Conservation (phyloP, 192 early-diverging fungal genomes). For the Kickxella alabastrina region DNA sequence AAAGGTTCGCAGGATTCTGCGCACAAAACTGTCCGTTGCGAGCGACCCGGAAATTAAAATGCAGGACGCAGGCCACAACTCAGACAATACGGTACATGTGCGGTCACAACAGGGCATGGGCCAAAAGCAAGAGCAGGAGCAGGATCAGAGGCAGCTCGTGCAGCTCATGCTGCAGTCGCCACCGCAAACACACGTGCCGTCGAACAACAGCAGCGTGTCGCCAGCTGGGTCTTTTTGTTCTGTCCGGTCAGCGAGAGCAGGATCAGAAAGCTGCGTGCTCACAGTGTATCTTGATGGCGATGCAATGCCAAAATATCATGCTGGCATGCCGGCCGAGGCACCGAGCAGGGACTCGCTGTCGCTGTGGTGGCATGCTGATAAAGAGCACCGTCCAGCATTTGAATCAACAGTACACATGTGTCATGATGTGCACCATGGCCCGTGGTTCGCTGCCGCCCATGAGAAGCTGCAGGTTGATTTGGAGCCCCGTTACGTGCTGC, state of each 20-base stretch:
- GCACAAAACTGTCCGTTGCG: constrained; percentile 8
- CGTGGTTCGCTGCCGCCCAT: constrained; percentile 35
- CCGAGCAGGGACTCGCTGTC: constrained; percentile 21
- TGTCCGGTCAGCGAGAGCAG: neutral
- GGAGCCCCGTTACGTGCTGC: constrained; percentile 21
- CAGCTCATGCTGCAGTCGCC: constrained; percentile 19
- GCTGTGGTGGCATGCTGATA: constrained; percentile 28
- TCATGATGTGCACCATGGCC: constrained; percentile 20
- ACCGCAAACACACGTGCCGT: constrained; percentile 22
- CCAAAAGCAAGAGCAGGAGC: neutral
- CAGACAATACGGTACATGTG: neutral
- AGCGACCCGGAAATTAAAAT: neutral
- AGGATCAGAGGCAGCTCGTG: neutral
- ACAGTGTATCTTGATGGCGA: constrained; percentile 25
- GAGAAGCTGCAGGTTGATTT: constrained; percentile 9
- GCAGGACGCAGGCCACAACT: neutral
- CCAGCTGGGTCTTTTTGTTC: neutral
- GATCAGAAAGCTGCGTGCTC: neutral
- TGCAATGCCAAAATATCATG: constrained; percentile 14
- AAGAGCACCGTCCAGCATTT: too few species aligned
- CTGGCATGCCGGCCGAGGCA: constrained; percentile 20
- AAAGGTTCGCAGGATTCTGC: constrained; percentile 19
- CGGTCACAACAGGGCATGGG: neutral
- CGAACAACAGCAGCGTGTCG: neutral
- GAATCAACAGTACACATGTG: too few species aligned